Evolutionary conservation across 148 eudicot species (phyloP).

Genomic region (Arctostaphylos glauca): DNA sequence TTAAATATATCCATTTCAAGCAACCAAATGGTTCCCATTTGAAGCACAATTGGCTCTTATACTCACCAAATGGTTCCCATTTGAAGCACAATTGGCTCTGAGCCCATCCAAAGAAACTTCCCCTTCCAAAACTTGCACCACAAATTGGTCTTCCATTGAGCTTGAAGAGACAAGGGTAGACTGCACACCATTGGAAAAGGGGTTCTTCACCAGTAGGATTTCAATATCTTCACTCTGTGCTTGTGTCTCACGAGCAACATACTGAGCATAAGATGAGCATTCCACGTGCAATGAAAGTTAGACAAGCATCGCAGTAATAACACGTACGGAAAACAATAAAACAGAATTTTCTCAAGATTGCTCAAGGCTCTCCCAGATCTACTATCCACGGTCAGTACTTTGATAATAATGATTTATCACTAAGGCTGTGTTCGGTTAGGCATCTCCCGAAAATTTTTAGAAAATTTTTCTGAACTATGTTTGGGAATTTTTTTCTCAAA

Average conservation of each 20-base stretch:
- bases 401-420: background rate
- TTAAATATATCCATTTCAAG: background rate
- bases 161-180: background rate
- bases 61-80: slow-evolving; percentile 23
- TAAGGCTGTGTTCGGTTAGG: no score
- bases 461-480: no score
- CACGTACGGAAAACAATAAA: background rate
- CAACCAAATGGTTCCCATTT: slow-evolving; percentile 20
- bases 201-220: slow-evolving; percentile 15
- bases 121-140: slow-evolving; percentile 20
- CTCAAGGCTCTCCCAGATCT: background rate
- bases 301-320: slow-evolving; percentile 1
- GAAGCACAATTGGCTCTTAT: slow-evolving; percentile 5
- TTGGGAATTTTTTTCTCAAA: no score
- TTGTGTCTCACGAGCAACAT: slow-evolving; percentile 23
- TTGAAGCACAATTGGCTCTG: slow-evolving; percentile 10
- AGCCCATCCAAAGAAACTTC: slow-evolving; percentile 15
- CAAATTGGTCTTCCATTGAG: slow-evolving; percentile 7
- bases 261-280: slow-evolving; percentile 24
- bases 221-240: slow-evolving; percentile 23
- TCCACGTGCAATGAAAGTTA: background rate
- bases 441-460: no score
- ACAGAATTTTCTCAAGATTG: background rate
- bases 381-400: background rate
- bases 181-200: background rate